A percentile compares a stretch with the other conserved stretches of the same genome.
Conservation (phyloP, 1,284 basidiomycete species). For the Cronartium quercuum region DNA sequence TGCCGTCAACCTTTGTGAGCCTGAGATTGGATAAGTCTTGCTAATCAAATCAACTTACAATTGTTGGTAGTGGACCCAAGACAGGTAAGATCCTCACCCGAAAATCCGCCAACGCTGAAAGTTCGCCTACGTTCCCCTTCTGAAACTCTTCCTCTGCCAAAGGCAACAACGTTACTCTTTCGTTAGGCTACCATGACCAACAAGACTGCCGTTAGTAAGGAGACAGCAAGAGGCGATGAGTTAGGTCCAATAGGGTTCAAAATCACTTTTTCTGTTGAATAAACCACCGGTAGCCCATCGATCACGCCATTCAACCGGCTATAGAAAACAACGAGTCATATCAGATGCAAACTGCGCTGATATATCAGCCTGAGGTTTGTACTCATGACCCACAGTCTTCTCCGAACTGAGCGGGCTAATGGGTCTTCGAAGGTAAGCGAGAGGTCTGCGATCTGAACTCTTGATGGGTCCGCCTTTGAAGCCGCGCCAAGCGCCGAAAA, state of each 20-base stretch:
- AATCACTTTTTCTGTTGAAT: constrained; percentile 33
- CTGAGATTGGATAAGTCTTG: not conserved
- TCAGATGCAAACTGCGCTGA: not conserved
- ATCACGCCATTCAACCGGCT: constrained; percentile 42
- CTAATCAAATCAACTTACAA: constrained; percentile 22
- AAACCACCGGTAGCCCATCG: constrained; percentile 46
- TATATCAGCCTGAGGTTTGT: constrained; percentile 47
- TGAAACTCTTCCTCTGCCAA: constrained; percentile 85
- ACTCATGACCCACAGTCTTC: constrained; percentile 66
- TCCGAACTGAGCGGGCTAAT: constrained; percentile 79
- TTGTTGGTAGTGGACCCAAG: constrained; percentile 55
- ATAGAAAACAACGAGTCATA: not conserved
- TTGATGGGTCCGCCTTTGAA: constrained; percentile 90
- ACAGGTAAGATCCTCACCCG: constrained; percentile 83
- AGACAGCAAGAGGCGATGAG: not conserved
- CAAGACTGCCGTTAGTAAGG: constrained; percentile 64
- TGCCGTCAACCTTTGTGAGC: not conserved
- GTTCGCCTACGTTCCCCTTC: constrained; percentile 81
- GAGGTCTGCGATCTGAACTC: constrained; percentile 88
- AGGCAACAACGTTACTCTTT: constrained; percentile 77
- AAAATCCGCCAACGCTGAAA: constrained; percentile 88
- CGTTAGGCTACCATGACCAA: constrained; percentile 81
- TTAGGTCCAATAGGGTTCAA: not conserved
- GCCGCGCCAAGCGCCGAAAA: constrained; percentile 97
- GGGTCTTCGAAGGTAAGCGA: constrained; percentile 90